Evolutionary conservation across 371 early-diverging fungal genomes (phyloP).

Genomic region (Actinomortierella wolfii): DNA sequence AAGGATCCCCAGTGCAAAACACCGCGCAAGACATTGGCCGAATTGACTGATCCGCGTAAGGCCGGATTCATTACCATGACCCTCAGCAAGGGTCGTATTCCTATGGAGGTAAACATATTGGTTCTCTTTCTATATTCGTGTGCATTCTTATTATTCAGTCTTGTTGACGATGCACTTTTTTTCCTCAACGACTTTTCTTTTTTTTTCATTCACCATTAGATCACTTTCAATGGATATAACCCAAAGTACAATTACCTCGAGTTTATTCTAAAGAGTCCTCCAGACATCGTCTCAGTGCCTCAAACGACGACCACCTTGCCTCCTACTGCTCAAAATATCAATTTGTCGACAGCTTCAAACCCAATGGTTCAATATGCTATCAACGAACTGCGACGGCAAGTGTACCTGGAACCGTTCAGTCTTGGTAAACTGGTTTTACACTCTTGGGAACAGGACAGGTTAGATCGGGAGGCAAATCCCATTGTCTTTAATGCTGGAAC

Average conservation of each 20-base stretch:
- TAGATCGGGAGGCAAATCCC: background rate
- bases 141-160: background rate
- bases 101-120: too few relatives aligned
- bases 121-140: too few relatives aligned
- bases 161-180: slow-evolving; percentile 23
- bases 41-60: background rate
- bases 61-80: slow-evolving; percentile 8
- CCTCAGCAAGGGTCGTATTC: background rate
- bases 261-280: slow-evolving; percentile 13
- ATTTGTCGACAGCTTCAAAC: background rate
- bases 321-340: background rate
- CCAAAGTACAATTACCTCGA: slow-evolving; percentile 36
- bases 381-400: slow-evolving; percentile 10
- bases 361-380: background rate
- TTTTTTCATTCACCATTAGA: slow-evolving; percentile 10
- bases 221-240: slow-evolving; percentile 23
- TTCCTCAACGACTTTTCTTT: slow-evolving; percentile 13
- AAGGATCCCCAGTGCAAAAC: too few relatives aligned
- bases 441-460: too few relatives aligned
- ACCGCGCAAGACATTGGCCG: too few relatives aligned
- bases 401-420: slow-evolving; percentile 1
- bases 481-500: background rate
- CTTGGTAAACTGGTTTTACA: too few relatives aligned
- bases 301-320: background rate
- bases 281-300: background rate